Evolutionary conservation across 257 asterid genomes (phyloP), one percentile per base, ranked within the genome.

Genomic region (Solanum bukasovii): DNA sequence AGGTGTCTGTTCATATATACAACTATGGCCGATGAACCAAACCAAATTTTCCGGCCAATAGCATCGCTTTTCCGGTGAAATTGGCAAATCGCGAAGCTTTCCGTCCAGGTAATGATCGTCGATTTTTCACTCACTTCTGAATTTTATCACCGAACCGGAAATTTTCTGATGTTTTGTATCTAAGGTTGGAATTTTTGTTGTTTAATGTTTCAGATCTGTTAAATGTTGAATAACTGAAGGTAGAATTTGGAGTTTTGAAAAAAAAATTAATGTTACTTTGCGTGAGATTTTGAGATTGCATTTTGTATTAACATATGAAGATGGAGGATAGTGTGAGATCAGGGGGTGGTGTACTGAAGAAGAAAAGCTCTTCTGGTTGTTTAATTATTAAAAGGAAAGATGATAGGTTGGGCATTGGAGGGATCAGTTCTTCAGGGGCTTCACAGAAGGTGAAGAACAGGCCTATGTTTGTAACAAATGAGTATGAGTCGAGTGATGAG

Each of bases 291-390:
- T 91, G 90, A 84, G 87, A 84, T 89, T 85, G 74, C 88, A 87
- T 87, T 71, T 68, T 74, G 16, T 37, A 89, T 88, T 14, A 85
- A 87, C 84, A 88, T 91, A 59, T 88, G 88, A 89, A 70, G 90
- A 97, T 97, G 99, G 98, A 93, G 87, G 93, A 92, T 88, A 86
- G 94, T 88, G 84, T 91, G 82, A 90, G 96, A 94, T 93, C 99
- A 93, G 44, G 85, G 13, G 98, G 96, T 14, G 97, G 95, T 68
- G 92, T 94, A 88, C 70, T 96, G 91, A 96, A 96, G 94, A 97
- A 95, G 94, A 96, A 93, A 93, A 97, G 90, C 75, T 93, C 98
- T 49, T 94, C 99, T 25, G 98, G 98, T 87, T 95, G 99, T 91
- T 93, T 95, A 92, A 94, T 97, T 73, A 93, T 97, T 20, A 97